Conservation (phyloP, 352 stramenopile species). For the Globisporangium ultimum region DNA sequence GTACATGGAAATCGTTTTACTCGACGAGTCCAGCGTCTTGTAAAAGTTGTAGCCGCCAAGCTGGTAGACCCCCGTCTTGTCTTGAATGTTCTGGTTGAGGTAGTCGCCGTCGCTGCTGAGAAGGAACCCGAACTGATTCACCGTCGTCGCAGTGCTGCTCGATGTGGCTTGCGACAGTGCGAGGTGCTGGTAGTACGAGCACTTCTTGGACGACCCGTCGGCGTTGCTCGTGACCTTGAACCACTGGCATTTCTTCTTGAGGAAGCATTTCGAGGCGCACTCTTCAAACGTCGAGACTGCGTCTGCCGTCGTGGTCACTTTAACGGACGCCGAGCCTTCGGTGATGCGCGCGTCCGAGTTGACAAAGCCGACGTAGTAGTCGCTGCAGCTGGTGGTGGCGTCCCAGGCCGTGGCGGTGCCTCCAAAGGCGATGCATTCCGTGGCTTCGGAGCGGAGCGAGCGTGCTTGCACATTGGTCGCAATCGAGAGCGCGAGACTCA, state of each 20-base stretch:
- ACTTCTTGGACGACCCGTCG: slow-evolving; percentile 19
- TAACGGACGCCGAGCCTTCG: slow-evolving; percentile 20
- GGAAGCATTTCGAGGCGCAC: slow-evolving; percentile 26
- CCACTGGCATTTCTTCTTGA: slow-evolving; percentile 29
- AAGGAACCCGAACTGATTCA: slow-evolving; percentile 26
- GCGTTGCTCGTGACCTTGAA: slow-evolving; percentile 22
- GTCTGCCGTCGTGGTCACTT: slow-evolving; percentile 7
- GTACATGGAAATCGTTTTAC: slow-evolving; percentile 28
- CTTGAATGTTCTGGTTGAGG: slow-evolving; percentile 27
- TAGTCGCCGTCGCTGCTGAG: slow-evolving; percentile 23
- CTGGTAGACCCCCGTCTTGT: slow-evolving; percentile 11
- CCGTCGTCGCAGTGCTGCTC: slow-evolving; percentile 9
- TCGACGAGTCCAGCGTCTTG: slow-evolving; percentile 20
- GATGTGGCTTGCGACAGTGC: slow-evolving; percentile 10
- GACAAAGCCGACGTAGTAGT: slow-evolving; percentile 25
- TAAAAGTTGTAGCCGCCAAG: slow-evolving; percentile 27
- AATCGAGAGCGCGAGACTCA: not conserved
- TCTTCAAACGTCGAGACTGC: slow-evolving; percentile 18
- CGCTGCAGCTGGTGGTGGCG: slow-evolving; percentile 21
- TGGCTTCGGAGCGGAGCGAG: slow-evolving; percentile 1
- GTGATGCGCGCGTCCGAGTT: slow-evolving; percentile 23
- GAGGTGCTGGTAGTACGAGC: slow-evolving; percentile 29
- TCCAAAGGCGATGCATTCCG: slow-evolving; percentile 11
- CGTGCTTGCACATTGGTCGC: not conserved
- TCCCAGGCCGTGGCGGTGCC: slow-evolving; percentile 21